A percentile compares a stretch with the other conserved stretches of the same genome.
Conservation (phyloP, 2,329 filamentous ascomycete genomes). For the Colletotrichum sp. region DNA sequence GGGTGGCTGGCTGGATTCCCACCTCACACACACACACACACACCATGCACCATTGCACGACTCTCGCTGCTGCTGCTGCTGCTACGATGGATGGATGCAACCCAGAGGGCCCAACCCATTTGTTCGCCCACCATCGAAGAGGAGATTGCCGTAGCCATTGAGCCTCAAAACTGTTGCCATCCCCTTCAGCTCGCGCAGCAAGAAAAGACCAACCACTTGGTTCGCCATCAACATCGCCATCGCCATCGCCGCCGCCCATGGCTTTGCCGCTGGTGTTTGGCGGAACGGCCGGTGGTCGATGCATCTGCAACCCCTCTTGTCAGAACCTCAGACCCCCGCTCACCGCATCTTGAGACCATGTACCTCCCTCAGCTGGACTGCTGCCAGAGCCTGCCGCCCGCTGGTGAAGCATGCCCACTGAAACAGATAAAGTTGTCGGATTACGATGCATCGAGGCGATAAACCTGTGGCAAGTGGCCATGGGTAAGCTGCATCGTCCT, state of each 20-base stretch:
- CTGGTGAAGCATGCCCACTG: background rate
- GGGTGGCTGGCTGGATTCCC: conserved; percentile 1
- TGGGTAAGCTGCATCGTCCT: conserved; percentile 2
- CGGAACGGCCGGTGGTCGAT: background rate
- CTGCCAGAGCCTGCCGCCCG: background rate
- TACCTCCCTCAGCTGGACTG: background rate
- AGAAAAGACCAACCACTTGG: background rate
- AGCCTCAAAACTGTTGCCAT: background rate
- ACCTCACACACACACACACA: background rate
- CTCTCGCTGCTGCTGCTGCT: background rate
- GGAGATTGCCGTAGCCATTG: background rate
- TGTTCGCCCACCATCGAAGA: background rate
- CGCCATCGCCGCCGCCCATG: background rate
- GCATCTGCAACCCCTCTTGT: background rate
- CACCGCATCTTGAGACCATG: conserved; percentile 7
- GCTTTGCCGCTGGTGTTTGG: background rate
- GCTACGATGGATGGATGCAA: background rate
- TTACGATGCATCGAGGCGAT: background rate
- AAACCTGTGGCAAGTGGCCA: conserved; percentile 8
- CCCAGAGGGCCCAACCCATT: background rate
- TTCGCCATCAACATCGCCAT: background rate
- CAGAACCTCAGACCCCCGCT: background rate
- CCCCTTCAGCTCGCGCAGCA: background rate
- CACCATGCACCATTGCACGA: no score
- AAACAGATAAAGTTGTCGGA: background rate